Evolutionary conservation across 2,329 filamentous ascomycete species (phyloP).

Genomic region (Tolypocladium pustulatum): DNA sequence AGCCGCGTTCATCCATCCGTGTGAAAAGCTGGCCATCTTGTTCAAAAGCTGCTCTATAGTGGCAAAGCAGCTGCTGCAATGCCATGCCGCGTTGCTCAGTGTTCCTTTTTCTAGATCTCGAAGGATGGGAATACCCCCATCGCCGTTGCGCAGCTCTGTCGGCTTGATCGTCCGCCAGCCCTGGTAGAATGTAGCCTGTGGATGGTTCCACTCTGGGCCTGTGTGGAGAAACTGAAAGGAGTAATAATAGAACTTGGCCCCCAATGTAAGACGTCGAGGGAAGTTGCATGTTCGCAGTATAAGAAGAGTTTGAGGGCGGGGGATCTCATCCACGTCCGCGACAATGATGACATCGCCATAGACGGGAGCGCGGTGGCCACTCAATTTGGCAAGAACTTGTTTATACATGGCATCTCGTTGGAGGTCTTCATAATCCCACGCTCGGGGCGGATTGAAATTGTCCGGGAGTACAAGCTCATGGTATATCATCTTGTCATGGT

Average conservation of each 20-base stretch:
- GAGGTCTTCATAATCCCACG: constrained; percentile 42
- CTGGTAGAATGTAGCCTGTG: constrained; percentile 46
- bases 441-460: constrained; percentile 22
- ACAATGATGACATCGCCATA: constrained; percentile 46
- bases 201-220: constrained; percentile 39
- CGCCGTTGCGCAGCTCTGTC: constrained; percentile 39
- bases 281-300: constrained; percentile 40
- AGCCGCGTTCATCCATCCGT: constrained; percentile 39
- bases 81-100: constrained; percentile 44
- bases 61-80: constrained; percentile 51
- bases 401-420: constrained; percentile 47
- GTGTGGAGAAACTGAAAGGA: constrained; percentile 40
- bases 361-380: constrained; percentile 27
- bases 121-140: constrained; percentile 26
- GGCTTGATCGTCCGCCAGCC: constrained; percentile 38
- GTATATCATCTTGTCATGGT: constrained; percentile 51
- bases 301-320: constrained; percentile 37
- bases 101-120: constrained; percentile 31
- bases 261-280: constrained; percentile 40
- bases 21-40: constrained; percentile 48
- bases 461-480: constrained; percentile 38
- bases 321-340: constrained; percentile 51
- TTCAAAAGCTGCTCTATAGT: constrained; percentile 43
- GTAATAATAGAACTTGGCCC: constrained; percentile 46
- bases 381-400: constrained; percentile 41